phyloP scores from a whole-genome alignment of 1,139 yeast genomes.

The Protomyces inundatus region DNA sequence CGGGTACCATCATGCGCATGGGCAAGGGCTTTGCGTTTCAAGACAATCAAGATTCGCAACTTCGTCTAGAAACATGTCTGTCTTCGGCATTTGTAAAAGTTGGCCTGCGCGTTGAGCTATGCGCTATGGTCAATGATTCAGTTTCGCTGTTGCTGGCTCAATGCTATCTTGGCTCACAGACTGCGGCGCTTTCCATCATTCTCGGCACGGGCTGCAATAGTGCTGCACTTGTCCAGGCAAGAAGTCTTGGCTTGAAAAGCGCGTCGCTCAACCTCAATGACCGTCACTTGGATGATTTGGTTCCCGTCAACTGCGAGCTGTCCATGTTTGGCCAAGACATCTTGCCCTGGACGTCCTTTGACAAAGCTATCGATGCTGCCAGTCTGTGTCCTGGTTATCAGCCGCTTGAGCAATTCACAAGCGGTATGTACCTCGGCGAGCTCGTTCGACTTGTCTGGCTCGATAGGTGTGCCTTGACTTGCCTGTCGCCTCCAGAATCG shows the following conservation, averaged over 20 bases:
- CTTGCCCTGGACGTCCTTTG: slow-evolving; percentile 70
- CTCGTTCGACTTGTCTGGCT: slow-evolving; percentile 63
- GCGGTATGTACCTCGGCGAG: slow-evolving; percentile 88
- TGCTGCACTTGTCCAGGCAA: slow-evolving; percentile 28
- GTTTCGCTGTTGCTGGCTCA: slow-evolving; percentile 78
- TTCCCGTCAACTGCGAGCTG: slow-evolving; percentile 39
- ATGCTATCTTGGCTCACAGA: slow-evolving; percentile 59
- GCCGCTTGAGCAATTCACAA: slow-evolving; percentile 76
- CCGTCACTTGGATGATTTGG: neutral
- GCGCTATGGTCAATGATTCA: slow-evolving; percentile 84
- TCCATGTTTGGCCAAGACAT: slow-evolving; percentile 37
- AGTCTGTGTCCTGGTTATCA: slow-evolving; percentile 76
- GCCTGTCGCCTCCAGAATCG: slow-evolving; percentile 44
- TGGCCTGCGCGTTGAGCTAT: slow-evolving; percentile 55
- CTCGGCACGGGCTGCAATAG: slow-evolving; percentile 90
- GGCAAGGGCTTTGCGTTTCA: slow-evolving; percentile 72
- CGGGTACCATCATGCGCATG: slow-evolving; percentile 75
- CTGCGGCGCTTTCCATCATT: slow-evolving; percentile 68
- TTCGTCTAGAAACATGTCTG: slow-evolving; percentile 59
- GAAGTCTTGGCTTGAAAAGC: neutral
- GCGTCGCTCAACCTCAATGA: too few species aligned
- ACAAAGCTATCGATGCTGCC: slow-evolving; percentile 56
- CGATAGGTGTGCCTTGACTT: slow-evolving; percentile 60
- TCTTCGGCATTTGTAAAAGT: slow-evolving; percentile 49
- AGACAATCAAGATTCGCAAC: slow-evolving; percentile 62